A percentile compares a stretch with the other conserved stretches of the same genome.
phyloP scores from a whole-genome alignment of 176 grass and related monocot species.

The Phragmites australis region DNA sequence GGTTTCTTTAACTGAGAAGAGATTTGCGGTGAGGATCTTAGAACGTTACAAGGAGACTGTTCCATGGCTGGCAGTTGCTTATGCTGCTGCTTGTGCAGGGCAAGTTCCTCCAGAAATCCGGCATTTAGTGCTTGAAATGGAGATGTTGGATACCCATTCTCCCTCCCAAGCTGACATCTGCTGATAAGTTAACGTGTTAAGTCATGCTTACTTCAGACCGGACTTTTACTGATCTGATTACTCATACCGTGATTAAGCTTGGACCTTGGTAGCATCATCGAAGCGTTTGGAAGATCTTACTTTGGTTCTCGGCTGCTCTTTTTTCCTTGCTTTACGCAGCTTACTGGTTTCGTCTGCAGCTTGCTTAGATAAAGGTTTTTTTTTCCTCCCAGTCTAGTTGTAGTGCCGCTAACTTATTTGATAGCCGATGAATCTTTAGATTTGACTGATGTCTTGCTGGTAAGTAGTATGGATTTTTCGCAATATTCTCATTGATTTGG shows the following conservation, averaged over 20 bases:
- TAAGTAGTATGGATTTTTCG: too few relatives aligned
- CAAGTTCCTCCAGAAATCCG: neutral
- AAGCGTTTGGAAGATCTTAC: neutral
- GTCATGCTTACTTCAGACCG: neutral
- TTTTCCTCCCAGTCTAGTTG: neutral
- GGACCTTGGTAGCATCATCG: neutral
- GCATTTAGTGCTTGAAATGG: neutral
- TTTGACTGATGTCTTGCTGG: too few relatives aligned
- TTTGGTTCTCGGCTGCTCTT: neutral
- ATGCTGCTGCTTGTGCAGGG: constrained; percentile 22
- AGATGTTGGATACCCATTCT: neutral
- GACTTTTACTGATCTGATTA: neutral
- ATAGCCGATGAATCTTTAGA: too few relatives aligned
- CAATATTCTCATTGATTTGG: too few relatives aligned
- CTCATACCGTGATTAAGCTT: neutral
- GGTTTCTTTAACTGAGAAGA: neutral
- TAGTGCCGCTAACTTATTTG: neutral
- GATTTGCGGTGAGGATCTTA: constrained; percentile 36
- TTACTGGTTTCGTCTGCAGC: neutral
- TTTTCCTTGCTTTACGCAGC: neutral
- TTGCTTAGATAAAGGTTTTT: neutral
- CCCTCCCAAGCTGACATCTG: neutral
- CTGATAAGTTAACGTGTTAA: neutral
- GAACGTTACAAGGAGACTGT: constrained; percentile 13
- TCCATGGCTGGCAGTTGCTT: constrained; percentile 31